Base-by-base conservation (phyloP, 2,329 filamentous ascomycete species). In the Eutypella sp. region DNA sequence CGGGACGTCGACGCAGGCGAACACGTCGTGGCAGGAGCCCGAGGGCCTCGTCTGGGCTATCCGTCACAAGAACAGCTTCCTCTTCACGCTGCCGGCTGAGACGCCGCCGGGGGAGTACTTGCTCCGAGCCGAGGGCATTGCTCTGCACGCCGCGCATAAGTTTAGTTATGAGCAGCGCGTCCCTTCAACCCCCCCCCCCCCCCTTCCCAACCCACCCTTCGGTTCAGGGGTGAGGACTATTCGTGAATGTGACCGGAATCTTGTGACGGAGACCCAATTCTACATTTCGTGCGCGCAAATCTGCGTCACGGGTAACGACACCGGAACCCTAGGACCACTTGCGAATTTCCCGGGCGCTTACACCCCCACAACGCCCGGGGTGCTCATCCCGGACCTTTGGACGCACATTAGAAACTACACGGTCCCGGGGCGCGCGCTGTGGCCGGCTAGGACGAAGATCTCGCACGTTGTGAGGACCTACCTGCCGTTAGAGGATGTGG, bases 91-190 rank as follows among this genome's bases (percentile, higher is more conserved):
- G 39, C 49, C 49, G 20, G 36, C 33, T 10, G 24, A 34, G 9
- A 53, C 51, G 25, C 50, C 53, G 11, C 39, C 51, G n/a, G 56
- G 54, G 11, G 54, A 57, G 44, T 57, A 58, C 36, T 47, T 58
- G 6, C 39, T 58, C 10, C 51, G 56, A 7, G 51, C 53, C 9
- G 55, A 57, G 42, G 55, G 52, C 2, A 42, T 55, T 22, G 56
- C 52, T 15, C 41, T 57, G 24, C 56, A 58, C 19, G 55, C 56
- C 3, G 56, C 55, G 46, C 56, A 56, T n/a, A 54, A 56, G 45
- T 42, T 44, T 23, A 52, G 44, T 2, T 39, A 34, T 4, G 16
- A 20, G 24, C 5, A 18, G 5, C 5, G 27, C 3, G 20, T 18
- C 25, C 7, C 16, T 42, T 33, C 24, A 3, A 7, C 16, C n/a